phyloP scores from a whole-genome alignment of 352 stramenopile genomes.

The Lagenidium sp. region DNA sequence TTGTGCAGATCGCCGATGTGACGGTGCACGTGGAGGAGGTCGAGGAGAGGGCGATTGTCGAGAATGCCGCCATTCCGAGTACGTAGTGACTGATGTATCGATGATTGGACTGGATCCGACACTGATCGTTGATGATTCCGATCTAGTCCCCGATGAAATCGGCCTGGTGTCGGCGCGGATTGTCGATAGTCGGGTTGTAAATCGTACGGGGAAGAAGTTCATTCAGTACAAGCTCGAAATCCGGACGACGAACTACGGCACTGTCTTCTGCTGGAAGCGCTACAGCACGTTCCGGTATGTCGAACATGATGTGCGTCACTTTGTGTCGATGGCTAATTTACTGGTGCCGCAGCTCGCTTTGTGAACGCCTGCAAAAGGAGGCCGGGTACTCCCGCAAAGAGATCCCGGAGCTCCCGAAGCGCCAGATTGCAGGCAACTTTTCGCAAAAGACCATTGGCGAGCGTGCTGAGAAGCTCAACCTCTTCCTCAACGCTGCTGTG shows the following conservation, averaged over 20 bases:
- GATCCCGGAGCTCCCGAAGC: slow-evolving; percentile 77
- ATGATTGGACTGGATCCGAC: slow-evolving; percentile 15
- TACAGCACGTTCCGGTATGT: slow-evolving; percentile 83
- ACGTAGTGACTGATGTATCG: too few species aligned
- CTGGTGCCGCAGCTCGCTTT: slow-evolving; percentile 50
- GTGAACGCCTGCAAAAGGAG: slow-evolving; percentile 81
- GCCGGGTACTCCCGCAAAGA: slow-evolving; percentile 74
- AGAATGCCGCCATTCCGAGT: slow-evolving; percentile 71
- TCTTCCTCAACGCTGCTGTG: slow-evolving; percentile 69
- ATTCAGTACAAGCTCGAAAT: slow-evolving; percentile 89
- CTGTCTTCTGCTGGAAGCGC: slow-evolving; percentile 82
- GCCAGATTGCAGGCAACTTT: slow-evolving; percentile 80
- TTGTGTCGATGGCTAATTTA: background rate
- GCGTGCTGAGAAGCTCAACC: slow-evolving; percentile 80
- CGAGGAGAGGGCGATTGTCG: slow-evolving; percentile 72
- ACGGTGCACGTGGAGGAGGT: slow-evolving; percentile 55
- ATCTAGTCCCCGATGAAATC: slow-evolving; percentile 73
- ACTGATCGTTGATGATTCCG: slow-evolving; percentile 3
- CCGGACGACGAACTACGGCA: slow-evolving; percentile 82
- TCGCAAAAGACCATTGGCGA: slow-evolving; percentile 74
- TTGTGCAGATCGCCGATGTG: slow-evolving; percentile 77
- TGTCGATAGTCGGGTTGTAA: slow-evolving; percentile 78
- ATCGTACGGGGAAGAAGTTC: slow-evolving; percentile 79
- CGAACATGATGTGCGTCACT: background rate
- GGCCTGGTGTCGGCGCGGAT: slow-evolving; percentile 71